These are phyloP conservation scores for Lagenidium sp. DNA, from an alignment of 352 stramenopile species.

Conservation along the genomic window DNA sequence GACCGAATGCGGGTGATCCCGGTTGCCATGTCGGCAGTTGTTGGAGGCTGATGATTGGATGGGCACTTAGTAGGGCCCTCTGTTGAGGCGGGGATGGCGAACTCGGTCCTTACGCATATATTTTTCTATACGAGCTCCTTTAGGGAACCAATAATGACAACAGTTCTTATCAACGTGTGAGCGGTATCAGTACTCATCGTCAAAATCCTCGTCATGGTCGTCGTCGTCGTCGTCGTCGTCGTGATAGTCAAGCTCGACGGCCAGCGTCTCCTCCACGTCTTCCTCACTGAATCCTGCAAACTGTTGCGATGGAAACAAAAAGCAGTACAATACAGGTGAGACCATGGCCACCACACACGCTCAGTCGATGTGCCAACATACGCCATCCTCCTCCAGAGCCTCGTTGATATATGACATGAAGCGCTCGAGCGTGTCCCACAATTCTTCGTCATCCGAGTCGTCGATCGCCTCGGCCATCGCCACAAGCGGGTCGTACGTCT, in stretches of 20 bases:
- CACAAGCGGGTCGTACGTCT: slow-evolving; percentile 64
- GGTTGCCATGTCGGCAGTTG: no score
- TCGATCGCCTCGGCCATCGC: slow-evolving; percentile 35
- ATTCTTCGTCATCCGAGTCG: slow-evolving; percentile 20
- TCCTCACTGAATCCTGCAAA: slow-evolving; percentile 6
- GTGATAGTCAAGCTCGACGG: slow-evolving; percentile 16
- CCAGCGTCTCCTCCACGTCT: slow-evolving; percentile 8
- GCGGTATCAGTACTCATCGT: background rate
- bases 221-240: slow-evolving; percentile 29
- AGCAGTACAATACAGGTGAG: no score
- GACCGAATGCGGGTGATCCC: no score
- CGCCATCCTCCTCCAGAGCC: slow-evolving; percentile 36
- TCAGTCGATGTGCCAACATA: slow-evolving; percentile 19
- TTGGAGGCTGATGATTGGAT: no score
- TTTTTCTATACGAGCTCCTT: slow-evolving; percentile 1
- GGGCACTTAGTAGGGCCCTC: no score
- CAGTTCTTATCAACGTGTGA: no score
- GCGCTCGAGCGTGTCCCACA: slow-evolving; percentile 28
- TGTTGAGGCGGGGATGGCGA: no score
- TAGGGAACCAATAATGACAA: no score
- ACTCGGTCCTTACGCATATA: no score
- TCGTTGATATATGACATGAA: slow-evolving; percentile 58
- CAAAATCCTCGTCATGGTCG: slow-evolving; percentile 17
- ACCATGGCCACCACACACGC: no score
- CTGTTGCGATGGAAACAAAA: background rate